Conservation (phyloP, 2,329 filamentous ascomycete genomes). For the Capronia coronata region DNA sequence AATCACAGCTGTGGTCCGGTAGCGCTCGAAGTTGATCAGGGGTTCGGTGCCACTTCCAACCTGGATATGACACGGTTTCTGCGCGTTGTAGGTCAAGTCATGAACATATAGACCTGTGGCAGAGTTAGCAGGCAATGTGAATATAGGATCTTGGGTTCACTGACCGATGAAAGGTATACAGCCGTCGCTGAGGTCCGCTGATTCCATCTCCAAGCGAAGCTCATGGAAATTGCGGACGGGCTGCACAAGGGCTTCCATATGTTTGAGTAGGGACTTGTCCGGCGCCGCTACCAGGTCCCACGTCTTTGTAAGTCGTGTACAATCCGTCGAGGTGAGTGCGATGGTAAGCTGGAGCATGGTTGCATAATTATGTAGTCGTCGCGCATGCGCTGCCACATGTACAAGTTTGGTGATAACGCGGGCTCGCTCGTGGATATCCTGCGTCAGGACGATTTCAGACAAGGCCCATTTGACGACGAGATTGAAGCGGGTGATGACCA, state of each 20-base stretch:
- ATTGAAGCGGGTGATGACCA: slow-evolving; percentile 61
- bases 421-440: slow-evolving; percentile 52
- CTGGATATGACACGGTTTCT: slow-evolving; percentile 55
- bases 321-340: slow-evolving; percentile 54
- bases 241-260: slow-evolving; percentile 56
- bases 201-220: slow-evolving; percentile 59
- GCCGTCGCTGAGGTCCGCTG: slow-evolving; percentile 50
- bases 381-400: slow-evolving; percentile 54
- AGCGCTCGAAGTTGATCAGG: slow-evolving; percentile 61
- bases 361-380: slow-evolving; percentile 57
- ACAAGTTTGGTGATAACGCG: slow-evolving; percentile 57
- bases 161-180: slow-evolving; percentile 61
- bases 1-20: slow-evolving; percentile 58
- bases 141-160: slow-evolving; percentile 20
- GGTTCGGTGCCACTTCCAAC: slow-evolving; percentile 44
- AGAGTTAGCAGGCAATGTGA: slow-evolving; percentile 8
- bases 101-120: slow-evolving; percentile 55
- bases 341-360: slow-evolving; percentile 61
- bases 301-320: slow-evolving; percentile 51
- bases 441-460: slow-evolving; percentile 56
- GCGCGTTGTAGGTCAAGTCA: slow-evolving; percentile 61
- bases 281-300: slow-evolving; percentile 52
- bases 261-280: slow-evolving; percentile 51
- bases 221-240: slow-evolving; percentile 59
- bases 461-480: slow-evolving; percentile 61